Conservation (phyloP, 306 rosid genomes). For the barrel medic (Medicago truncatula) region DNA sequence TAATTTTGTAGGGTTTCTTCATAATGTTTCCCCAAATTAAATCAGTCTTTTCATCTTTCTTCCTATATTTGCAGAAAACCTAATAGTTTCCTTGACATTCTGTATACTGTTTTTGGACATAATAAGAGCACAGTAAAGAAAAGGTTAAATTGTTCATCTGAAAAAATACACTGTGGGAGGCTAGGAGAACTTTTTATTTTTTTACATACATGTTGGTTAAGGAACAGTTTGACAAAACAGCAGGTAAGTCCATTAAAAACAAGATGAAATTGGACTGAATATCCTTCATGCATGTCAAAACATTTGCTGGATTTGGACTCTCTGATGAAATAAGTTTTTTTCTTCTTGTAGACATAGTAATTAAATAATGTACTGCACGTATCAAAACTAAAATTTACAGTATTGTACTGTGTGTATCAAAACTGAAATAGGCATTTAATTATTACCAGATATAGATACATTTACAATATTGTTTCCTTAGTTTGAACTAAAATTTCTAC, state of each 20-base stretch:
- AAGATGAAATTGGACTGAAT: conserved; percentile 13
- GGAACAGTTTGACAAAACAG: conserved; percentile 22
- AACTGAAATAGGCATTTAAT: background rate
- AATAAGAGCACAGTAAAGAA: conserved; percentile 29
- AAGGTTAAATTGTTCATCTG: conserved; percentile 16
- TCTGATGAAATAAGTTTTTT: background rate
- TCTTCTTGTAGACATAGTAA: background rate
- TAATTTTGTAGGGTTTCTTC: conserved; percentile 21
- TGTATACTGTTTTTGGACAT: background rate
- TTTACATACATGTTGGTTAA: conserved; percentile 21
- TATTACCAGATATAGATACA: conserved; percentile 5
- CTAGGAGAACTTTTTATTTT: conserved; percentile 17
- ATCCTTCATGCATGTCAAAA: conserved; percentile 21
- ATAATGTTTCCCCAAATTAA: conserved; percentile 33
- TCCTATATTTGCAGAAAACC: conserved; percentile 21
- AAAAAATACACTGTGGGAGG: background rate
- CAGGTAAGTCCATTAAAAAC: background rate
- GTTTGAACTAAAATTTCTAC: conserved; percentile 29
- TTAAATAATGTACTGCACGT: conserved; percentile 24
- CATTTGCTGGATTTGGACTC: conserved; percentile 20
- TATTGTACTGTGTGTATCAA: too few species aligned
- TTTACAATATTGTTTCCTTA: conserved; percentile 24
- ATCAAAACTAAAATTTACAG: too few species aligned
- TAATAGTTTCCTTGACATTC: too few species aligned
- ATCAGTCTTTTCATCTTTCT: conserved; percentile 8